phyloP scores from a whole-genome alignment of 2,329 filamentous ascomycete species.

The Fusarium bulbicola region DNA sequence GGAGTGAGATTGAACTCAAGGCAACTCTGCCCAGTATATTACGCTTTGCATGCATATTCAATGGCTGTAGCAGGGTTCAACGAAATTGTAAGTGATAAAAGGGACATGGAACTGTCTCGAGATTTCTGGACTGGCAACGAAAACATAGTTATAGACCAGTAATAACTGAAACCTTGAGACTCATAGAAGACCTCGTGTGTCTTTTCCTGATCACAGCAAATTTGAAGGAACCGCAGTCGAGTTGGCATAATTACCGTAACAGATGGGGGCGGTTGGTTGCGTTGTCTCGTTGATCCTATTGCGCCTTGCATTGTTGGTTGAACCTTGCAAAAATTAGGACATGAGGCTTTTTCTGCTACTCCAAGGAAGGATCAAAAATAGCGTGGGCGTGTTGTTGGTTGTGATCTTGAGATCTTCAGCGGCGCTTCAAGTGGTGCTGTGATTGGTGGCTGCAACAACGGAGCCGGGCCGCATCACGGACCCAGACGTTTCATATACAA shows the following conservation, averaged over 20 bases:
- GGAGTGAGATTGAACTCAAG: too few species aligned
- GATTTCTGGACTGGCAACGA: too few species aligned
- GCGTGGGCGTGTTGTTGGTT: background rate
- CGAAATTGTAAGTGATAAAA: too few species aligned
- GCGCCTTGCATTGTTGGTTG: background rate
- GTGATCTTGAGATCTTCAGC: background rate
- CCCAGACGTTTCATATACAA: background rate
- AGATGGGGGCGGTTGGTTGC: background rate
- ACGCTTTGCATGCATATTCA: too few species aligned
- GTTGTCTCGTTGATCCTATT: background rate
- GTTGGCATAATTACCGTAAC: background rate
- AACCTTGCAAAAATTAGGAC: background rate
- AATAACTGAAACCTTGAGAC: too few species aligned
- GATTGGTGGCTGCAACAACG: background rate
- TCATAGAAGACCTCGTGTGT: too few species aligned
- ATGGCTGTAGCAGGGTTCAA: too few species aligned
- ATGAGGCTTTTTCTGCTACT: background rate
- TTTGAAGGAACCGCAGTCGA: too few species aligned
- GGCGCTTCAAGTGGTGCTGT: background rate
- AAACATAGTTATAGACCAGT: too few species aligned
- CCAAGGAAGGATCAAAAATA: background rate
- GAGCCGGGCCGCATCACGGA: background rate
- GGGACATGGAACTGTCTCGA: too few species aligned
- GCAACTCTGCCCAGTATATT: too few species aligned
- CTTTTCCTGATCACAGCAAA: too few species aligned